Evolutionary conservation across 148 eudicot genomes (phyloP), one percentile per base, ranked within the genome.

Genomic region (Nepenthes gracilis): DNA sequence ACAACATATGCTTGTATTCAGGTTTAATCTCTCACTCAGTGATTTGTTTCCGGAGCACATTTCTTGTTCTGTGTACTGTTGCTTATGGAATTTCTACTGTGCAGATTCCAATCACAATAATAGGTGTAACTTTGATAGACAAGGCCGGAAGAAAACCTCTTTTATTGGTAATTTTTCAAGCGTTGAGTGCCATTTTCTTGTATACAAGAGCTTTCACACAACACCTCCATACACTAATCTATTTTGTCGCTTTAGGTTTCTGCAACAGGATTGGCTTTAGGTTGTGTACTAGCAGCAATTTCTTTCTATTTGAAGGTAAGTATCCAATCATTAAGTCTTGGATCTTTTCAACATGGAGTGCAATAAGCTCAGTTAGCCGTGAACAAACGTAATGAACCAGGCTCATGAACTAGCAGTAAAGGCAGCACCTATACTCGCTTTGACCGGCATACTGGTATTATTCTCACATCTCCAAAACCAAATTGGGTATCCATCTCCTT

Each of bases 81-180:
- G 7, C 23, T 57, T 43, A 47, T 10, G 12, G 23, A 4, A 13
- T 2, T 58, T 35, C 34, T 54, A 35, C 12, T 56, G 59, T 64
- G 37, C 81, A 86, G 91, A 80, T 87, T 50, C 73, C 80, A 33
- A 64, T 90, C 48, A 85, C 95, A 47, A 77, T 69, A 45, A 54
- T 81, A 6, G 88, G 85, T 34, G 91, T 95, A 56, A 61, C 74
- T 33, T 67, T 90, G 51, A 77, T 90, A 40, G 97, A 90, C 77
- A 90, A 64, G 72, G 85, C 79, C 14, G 97, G 97, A 76, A 75
- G 97, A 66, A 91, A 91, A 62, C 95, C 95, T 35, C 87, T 87
- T 59, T 60, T 91, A 72, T 68, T 91, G 96, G 97, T 91, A 85
- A 63, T 53, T 23, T 23, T 23, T 43, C 12, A 54, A 6, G 3